A percentile compares a stretch with the other conserved stretches of the same genome.
Conservation (phyloP, 495 filamentous ascomycete species). For the Talaromyces liani region DNA sequence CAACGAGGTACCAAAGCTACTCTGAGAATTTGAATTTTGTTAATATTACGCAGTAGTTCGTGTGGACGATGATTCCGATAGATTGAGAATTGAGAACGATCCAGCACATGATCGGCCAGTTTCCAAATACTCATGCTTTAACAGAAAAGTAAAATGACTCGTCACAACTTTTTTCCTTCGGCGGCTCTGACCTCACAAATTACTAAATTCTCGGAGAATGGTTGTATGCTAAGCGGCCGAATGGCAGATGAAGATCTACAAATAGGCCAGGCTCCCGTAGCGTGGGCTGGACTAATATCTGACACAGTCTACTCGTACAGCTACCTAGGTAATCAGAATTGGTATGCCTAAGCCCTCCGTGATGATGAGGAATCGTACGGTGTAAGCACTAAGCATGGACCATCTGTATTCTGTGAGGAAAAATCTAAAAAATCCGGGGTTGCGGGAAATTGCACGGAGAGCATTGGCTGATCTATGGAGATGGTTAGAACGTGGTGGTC, state of each 20-base stretch:
- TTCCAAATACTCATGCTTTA: background rate
- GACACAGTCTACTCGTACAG: background rate
- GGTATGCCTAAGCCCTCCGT: background rate
- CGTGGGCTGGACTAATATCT: background rate
- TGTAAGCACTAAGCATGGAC: background rate
- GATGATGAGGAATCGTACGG: background rate
- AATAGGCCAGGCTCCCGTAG: background rate
- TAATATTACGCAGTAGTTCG: background rate
- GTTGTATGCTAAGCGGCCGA: background rate
- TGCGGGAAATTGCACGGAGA: background rate
- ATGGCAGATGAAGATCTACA: background rate
- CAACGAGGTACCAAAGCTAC: background rate
- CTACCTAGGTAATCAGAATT: background rate
- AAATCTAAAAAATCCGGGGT: constrained; percentile 3
- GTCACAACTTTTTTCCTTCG: background rate
- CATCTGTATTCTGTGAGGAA: background rate
- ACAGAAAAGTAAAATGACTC: background rate
- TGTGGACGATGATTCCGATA: background rate
- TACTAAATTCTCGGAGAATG: background rate
- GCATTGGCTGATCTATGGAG: background rate
- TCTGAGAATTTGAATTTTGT: background rate
- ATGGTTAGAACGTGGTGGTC: background rate
- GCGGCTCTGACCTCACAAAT: background rate
- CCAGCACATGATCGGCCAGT: background rate
- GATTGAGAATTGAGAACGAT: background rate